Base-by-base conservation (phyloP, 768 basidiomycete species). In the Naganishia antarctica region DNA sequence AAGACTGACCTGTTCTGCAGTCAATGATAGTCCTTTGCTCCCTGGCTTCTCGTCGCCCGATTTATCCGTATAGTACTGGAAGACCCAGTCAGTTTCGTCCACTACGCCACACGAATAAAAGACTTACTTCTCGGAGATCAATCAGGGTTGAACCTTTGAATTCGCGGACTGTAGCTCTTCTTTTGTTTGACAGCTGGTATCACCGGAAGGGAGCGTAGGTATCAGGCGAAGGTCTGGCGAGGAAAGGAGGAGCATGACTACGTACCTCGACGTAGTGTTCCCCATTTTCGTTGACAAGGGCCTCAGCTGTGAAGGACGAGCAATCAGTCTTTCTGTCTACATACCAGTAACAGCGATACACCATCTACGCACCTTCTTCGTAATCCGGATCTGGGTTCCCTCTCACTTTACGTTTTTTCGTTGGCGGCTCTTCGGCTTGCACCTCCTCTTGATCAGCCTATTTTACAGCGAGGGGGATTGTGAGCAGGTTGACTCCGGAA, bases 71-170 rank as follows among this genome's bases (percentile, higher is more conserved):
- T 76, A 78, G 48, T 62, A 68, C 74, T 75, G 21, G 49, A 32
- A 44, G 31, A 0, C 26, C 23, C 41, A 26, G 12, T 43, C 48
- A 25, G 29, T 45, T 26, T 25, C 12, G 16, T 34, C 23, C 37
- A 47, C n/a, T 21, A 11, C 29, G 9, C 45, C 2, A 21, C 18
- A 47, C 25, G 50, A 28, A 16, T 13, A 25, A 29, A 3, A 29
- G 34, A 41, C 70, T 12, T 50, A 73, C 74, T 63, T 78, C 76
- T 43, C 78, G 70, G 29, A 79, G 69, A 67, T 78, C 76, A 23
- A 79, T 50, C 59, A 73, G 60, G 3, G 62, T 70, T 31, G 68
- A 70, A 7, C 66, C 68, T 43, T 71, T 70, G 70, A 68, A 79
- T 26, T 66, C 48, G 13, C 72, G 37, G 11, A 79, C 72, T 0